A percentile compares a stretch with the other conserved stretches of the same genome.
Evolutionary conservation across 2,329 filamentous ascomycete genomes (phyloP).

Genomic region (Aspergillus costaricaensis): DNA sequence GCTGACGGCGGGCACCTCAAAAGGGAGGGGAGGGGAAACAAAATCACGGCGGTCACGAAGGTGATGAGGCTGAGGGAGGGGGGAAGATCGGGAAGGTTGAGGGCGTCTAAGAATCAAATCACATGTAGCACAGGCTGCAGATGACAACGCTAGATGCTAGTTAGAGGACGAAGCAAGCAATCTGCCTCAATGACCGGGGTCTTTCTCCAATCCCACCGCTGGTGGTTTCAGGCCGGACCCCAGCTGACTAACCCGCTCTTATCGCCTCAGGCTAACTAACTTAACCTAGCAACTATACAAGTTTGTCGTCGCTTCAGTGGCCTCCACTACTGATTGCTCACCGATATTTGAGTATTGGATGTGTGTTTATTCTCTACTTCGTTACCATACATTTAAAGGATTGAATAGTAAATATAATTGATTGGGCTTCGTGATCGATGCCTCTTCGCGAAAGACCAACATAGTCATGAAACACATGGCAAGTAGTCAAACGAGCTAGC

Average conservation of each 20-base stretch:
- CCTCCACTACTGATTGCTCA: neutral
- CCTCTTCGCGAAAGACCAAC: neutral
- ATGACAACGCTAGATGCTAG: neutral
- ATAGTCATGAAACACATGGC: neutral
- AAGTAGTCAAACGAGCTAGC: neutral
- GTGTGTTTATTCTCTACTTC: no score
- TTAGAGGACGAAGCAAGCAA: slow-evolving; percentile 5
- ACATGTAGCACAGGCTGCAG: slow-evolving; percentile 14
- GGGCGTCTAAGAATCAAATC: neutral
- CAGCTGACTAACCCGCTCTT: slow-evolving; percentile 23
- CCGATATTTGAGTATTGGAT: no score
- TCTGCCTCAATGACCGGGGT: slow-evolving; percentile 11
- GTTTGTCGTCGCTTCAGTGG: neutral
- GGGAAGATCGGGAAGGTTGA: neutral
- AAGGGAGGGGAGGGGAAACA: slow-evolving; percentile 17
- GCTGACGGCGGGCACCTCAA: slow-evolving; percentile 16
- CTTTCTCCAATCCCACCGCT: slow-evolving; percentile 13
- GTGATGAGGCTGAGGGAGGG: slow-evolving; percentile 10
- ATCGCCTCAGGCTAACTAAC: slow-evolving; percentile 16
- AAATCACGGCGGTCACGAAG: slow-evolving; percentile 13
- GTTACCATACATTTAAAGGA: no score
- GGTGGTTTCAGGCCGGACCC: slow-evolving; percentile 16
- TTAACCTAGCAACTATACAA: neutral
- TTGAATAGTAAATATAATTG: neutral
- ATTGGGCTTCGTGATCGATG: neutral